A percentile compares a stretch with the other conserved stretches of the same genome.
These are phyloP conservation scores for Verticillium nubilum DNA, from an alignment of 2,329 filamentous ascomycete species.

Conservation along the genomic window DNA sequence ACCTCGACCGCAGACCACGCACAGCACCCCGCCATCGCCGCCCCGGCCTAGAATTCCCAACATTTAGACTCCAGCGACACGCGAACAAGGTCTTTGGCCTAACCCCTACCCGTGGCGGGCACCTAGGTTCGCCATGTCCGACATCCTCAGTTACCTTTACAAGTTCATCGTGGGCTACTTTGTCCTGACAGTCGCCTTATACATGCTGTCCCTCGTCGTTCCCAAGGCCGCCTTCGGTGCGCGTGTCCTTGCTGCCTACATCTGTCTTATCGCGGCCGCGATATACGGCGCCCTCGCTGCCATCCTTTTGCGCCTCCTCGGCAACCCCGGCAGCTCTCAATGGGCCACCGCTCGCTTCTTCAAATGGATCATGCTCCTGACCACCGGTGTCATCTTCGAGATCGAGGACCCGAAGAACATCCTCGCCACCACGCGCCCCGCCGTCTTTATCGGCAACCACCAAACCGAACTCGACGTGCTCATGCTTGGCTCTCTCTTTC, in stretches of 20 bases:
- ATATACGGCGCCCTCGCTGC: constrained; percentile 72
- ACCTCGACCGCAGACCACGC: background rate
- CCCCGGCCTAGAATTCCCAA: background rate
- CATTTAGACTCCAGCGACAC: background rate
- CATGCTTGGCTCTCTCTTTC: constrained; percentile 85
- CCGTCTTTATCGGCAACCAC: constrained; percentile 91
- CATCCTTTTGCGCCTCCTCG: constrained; percentile 63
- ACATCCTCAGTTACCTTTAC: constrained; percentile 27
- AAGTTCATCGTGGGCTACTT: constrained; percentile 48
- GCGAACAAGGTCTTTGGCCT: background rate
- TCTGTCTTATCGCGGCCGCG: constrained; percentile 55
- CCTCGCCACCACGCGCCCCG: constrained; percentile 65
- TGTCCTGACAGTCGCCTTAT: constrained; percentile 50
- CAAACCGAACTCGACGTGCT: constrained; percentile 94
- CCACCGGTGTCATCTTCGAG: constrained; percentile 74
- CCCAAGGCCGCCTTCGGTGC: constrained; percentile 62
- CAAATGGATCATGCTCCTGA: constrained; percentile 68
- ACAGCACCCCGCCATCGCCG: background rate
- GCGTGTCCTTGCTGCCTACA: constrained; percentile 61
- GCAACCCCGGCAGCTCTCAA: constrained; percentile 73
- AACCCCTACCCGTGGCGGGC: background rate
- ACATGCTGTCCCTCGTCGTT: constrained; percentile 53
- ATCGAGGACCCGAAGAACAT: constrained; percentile 61
- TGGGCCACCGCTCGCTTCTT: constrained; percentile 79
- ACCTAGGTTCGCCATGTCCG: constrained; percentile 24